Percentiles rank a stretch among this genome's conserved stretches.
These are phyloP conservation scores for Colletotrichum paranaense DNA, from an alignment of 2,329 filamentous ascomycete genomes.

Conservation along the genomic window DNA sequence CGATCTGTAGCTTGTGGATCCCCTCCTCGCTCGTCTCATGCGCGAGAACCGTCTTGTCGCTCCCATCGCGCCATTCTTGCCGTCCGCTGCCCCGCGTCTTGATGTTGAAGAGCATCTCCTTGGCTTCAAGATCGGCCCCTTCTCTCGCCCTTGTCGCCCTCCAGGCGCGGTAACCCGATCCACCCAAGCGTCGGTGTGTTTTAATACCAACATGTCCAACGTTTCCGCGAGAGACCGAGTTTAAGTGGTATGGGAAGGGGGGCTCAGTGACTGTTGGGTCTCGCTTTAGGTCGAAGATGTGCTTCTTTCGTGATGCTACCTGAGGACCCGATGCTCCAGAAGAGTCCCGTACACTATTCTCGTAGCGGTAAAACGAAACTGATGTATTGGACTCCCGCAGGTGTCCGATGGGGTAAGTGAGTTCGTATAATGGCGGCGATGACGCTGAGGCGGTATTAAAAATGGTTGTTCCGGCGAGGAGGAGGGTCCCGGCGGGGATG, in stretches of 20 bases:
- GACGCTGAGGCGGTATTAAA: constrained; percentile 35
- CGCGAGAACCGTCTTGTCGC: constrained; percentile 42
- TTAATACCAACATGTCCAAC: constrained; percentile 45
- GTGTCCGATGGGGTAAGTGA: constrained; percentile 47
- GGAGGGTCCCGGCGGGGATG: constrained; percentile 46
- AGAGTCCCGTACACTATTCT: constrained; percentile 38
- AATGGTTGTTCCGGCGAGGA: constrained; percentile 47
- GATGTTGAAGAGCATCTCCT: constrained; percentile 42
- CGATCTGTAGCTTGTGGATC: constrained; percentile 45
- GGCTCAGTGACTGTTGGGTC: constrained; percentile 41
- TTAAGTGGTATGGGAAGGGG: constrained; percentile 46
- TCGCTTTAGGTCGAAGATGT: constrained; percentile 49
- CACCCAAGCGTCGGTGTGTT: constrained; percentile 39
- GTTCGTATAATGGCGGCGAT: constrained; percentile 49
- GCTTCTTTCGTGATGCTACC: constrained; percentile 43
- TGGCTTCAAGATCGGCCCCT: constrained; percentile 36
- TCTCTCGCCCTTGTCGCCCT: constrained; percentile 9
- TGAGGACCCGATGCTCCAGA: constrained; percentile 35
- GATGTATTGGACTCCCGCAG: constrained; percentile 45
- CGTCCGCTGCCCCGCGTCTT: constrained; percentile 36
- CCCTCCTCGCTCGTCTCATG: constrained; percentile 44
- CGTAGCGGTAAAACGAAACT: constrained; percentile 46
- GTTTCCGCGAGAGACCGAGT: constrained; percentile 43
- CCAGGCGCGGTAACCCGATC: constrained; percentile 42
- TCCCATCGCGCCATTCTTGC: constrained; percentile 47